A percentile compares a stretch with the other conserved stretches of the same genome.
Evolutionary conservation across 129 eudicot genomes (phyloP).

Genomic region (Centaurea solstitialis): DNA sequence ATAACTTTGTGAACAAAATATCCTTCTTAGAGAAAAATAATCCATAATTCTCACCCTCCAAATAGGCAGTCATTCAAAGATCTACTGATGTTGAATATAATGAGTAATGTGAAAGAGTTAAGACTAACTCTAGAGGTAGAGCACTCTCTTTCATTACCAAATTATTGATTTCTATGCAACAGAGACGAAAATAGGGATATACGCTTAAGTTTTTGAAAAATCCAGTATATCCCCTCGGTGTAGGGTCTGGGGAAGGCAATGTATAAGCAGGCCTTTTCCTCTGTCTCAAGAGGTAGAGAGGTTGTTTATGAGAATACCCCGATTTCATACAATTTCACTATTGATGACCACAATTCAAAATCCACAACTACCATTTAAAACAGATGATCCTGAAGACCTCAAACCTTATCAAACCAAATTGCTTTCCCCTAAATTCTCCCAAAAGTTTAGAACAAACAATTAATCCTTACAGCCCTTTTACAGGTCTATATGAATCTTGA

Average conservation of each 20-base stretch:
- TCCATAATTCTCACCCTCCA: not conserved
- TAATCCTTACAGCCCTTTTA: not conserved
- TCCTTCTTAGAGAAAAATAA: not conserved
- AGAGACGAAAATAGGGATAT: not conserved
- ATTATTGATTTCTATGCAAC: not conserved
- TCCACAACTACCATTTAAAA: not conserved
- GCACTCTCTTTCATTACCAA: not conserved
- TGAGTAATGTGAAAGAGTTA: not conserved
- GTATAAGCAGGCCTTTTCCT: no score
- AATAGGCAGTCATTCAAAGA: not conserved
- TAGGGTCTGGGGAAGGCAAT: no score
- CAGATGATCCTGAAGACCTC: not conserved
- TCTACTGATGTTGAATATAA: not conserved
- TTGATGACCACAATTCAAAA: not conserved
- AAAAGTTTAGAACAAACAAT: no score
- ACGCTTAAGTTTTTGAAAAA: not conserved
- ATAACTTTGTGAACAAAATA: not conserved
- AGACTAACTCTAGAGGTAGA: not conserved
- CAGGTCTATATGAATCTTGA: conserved; percentile 1
- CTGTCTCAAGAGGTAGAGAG: no score
- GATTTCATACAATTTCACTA: not conserved
- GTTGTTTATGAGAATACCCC: no score
- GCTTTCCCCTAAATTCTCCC: no score
- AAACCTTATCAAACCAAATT: no score
- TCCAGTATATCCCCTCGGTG: no score